A percentile compares a stretch with the other conserved stretches of the same genome.
These are phyloP conservation scores for Carex myosuroides DNA, from an alignment of 176 grass and related monocot genomes.

Conservation along the genomic window DNA sequence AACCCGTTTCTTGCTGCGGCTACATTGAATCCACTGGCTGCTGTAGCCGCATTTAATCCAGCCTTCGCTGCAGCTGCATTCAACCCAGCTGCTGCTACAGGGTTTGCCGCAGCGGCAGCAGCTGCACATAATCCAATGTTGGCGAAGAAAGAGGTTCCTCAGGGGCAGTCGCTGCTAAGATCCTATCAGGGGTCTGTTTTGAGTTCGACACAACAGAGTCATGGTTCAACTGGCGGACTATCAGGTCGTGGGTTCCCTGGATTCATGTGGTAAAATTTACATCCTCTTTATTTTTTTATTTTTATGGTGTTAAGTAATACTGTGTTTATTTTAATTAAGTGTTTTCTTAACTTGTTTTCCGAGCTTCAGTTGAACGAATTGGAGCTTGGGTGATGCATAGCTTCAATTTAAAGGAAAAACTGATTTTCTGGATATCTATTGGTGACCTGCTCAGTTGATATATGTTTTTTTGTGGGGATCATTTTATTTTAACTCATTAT, in stretches of 20 bases:
- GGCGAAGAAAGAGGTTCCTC: neutral
- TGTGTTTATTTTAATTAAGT: neutral
- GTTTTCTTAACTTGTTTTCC: neutral
- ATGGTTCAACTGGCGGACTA: neutral
- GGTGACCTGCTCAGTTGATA: neutral
- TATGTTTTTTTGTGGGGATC: neutral
- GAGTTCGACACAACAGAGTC: neutral
- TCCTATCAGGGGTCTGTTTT: constrained; percentile 27
- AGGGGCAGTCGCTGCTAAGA: constrained; percentile 20
- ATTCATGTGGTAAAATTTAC: constrained; percentile 11
- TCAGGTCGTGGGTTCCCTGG: neutral
- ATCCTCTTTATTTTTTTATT: neutral
- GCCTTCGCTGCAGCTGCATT: neutral
- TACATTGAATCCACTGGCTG: constrained; percentile 29
- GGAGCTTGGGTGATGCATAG: neutral
- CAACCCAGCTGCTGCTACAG: constrained; percentile 4
- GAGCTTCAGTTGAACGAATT: neutral
- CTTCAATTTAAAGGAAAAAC: neutral
- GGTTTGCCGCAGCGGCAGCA: neutral
- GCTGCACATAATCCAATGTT: neutral
- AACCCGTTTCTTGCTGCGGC: constrained; percentile 56
- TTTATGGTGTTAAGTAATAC: neutral
- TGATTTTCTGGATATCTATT: neutral
- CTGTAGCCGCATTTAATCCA: neutral
- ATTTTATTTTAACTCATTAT: neutral